phyloP scores from a whole-genome alignment of 2,329 filamentous ascomycete species.

The Phyllosticta paracitricarpa region DNA sequence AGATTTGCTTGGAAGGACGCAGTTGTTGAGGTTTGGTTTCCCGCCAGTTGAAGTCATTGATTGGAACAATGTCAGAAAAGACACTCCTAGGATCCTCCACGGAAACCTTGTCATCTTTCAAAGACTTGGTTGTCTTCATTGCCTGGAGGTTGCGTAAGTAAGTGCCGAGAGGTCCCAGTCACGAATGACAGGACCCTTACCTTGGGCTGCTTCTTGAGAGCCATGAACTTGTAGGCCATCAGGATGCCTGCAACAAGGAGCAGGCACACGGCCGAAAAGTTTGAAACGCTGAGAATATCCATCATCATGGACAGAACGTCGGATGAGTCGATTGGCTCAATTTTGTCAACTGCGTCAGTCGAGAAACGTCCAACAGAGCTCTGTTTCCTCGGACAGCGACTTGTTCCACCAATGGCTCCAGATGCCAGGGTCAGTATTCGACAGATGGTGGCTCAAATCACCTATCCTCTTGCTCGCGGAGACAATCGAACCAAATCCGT shows the following conservation, averaged over 20 bases:
- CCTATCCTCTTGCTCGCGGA: background rate
- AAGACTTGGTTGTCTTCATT: background rate
- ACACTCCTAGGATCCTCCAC: slow-evolving; percentile 15
- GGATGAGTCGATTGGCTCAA: background rate
- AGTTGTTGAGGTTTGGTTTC: slow-evolving; percentile 43
- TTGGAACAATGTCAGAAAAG: slow-evolving; percentile 35
- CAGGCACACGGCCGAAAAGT: background rate
- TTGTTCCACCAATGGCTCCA: background rate
- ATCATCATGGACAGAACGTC: background rate
- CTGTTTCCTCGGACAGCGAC: background rate
- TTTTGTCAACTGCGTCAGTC: background rate
- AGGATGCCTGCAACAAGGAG: background rate
- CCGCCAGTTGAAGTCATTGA: slow-evolving; percentile 42
- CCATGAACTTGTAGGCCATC: background rate
- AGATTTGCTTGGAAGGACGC: slow-evolving; percentile 51
- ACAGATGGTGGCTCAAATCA: background rate
- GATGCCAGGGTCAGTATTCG: background rate
- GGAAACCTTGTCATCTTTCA: background rate
- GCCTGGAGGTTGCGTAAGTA: background rate
- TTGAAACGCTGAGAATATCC: background rate
- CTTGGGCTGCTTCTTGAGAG: background rate
- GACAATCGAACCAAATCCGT: background rate
- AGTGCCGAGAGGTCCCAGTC: background rate
- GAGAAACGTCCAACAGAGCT: background rate
- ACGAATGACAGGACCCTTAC: background rate